These are phyloP conservation scores for Sphagnum contortum DNA, from an alignment of 225 moss, liverwort and hornwort genomes.

Conservation along the genomic window DNA sequence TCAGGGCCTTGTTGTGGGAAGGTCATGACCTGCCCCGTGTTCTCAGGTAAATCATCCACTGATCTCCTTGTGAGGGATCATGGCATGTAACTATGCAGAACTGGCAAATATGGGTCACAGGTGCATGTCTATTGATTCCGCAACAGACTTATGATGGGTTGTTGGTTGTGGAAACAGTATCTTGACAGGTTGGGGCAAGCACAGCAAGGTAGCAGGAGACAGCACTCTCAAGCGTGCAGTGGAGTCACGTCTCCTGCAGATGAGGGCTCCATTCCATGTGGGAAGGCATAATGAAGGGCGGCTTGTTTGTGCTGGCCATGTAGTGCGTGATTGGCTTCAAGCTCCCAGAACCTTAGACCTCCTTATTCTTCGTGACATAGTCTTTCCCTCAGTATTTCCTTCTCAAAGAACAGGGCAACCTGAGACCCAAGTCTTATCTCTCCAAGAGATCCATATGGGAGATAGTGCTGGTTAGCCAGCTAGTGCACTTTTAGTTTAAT, in stretches of 20 bases:
- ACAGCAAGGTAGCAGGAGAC: constrained; percentile 91
- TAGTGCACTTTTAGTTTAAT: no score
- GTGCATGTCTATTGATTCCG: no score
- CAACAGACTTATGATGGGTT: no score
- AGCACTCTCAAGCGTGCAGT: constrained; percentile 95
- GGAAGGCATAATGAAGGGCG: constrained; percentile 86
- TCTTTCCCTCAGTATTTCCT: constrained; percentile 20
- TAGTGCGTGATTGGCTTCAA: constrained; percentile 76
- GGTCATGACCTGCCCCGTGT: constrained; percentile 77
- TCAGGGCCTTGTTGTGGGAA: constrained; percentile 77
- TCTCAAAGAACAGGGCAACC: constrained; percentile 27
- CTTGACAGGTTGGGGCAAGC: constrained; percentile 98
- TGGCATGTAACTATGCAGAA: no score
- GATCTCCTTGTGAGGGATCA: background rate
- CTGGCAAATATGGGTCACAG: no score
- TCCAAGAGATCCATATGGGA: constrained; percentile 28
- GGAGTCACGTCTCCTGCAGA: constrained; percentile 58
- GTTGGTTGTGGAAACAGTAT: constrained; percentile 28
- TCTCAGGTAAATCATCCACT: constrained; percentile 40
- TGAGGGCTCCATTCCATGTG: constrained; percentile 89
- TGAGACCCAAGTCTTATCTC: constrained; percentile 19
- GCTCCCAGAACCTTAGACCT: constrained; percentile 73
- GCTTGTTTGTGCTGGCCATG: constrained; percentile 79
- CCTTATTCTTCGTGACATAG: constrained; percentile 50
- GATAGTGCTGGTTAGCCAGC: background rate